Evolutionary conservation across 139 green algal genomes (phyloP), one percentile per base, ranked within the genome.

Genomic region (Coelastrella sp.): DNA sequence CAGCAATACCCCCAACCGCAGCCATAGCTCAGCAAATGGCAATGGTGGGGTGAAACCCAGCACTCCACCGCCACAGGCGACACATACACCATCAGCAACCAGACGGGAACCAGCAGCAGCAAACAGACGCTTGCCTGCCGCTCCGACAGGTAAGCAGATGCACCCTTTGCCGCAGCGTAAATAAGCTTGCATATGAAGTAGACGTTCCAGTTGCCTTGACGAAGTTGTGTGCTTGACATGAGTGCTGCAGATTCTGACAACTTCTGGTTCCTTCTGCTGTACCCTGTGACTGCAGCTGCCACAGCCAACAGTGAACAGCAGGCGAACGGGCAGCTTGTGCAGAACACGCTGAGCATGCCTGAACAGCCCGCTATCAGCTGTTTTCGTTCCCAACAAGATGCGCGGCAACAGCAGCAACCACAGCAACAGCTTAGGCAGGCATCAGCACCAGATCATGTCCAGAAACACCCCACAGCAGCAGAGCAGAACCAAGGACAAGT

Each of bases 31-130:
- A 57, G 25, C 71, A 25, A 79, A 21, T 43, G n/a, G 50, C 73
- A 37, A 25, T 37, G 27, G 27, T 67, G 79, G 45, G 32, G 2
- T 19, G 19, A 68, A 85, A n/a, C 79, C 79, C 4, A 51, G 23
- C 17, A 90, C 82, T 8, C 82, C 79, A 7, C 79, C 43, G 15
- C 81, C 82, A n/a, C 85, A 89, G 53, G 62, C 76, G 21, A 87
- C 86, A 3, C 77, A 88, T 37, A 92, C 89, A 48, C 89, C 89
- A 5, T 68, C 87, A 43, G 77, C 82, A 30, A 93, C 89, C 6
- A 72, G 82, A 1, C 50, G 88, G 0, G 88, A 93, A 43, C 90
- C 88, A n/a, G 79, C 79, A 19, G 64, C 79, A 53, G 64, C 64
- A 7, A 85, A 67, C 45, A 48, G 79, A 48, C 64, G 79, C 27